phyloP scores from a whole-genome alignment of 305 asterid species.

The Fraxinus ornus region DNA sequence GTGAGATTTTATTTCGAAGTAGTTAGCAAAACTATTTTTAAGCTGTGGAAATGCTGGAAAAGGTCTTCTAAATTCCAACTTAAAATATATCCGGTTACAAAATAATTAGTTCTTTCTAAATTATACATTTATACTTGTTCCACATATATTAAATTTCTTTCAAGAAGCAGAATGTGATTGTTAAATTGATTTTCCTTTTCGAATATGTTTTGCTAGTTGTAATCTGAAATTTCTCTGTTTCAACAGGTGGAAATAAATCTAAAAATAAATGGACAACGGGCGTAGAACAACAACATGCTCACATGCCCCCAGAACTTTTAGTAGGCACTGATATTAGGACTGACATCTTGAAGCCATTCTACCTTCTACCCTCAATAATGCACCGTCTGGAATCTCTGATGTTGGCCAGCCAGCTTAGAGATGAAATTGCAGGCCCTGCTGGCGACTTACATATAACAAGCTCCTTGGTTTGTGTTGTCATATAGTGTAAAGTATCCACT shows the following conservation, averaged over 20 bases:
- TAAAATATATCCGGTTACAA: background rate
- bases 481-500: conserved; percentile 2
- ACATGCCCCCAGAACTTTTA: conserved; percentile 90
- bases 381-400: conserved; percentile 82
- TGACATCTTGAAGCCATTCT: conserved; percentile 66
- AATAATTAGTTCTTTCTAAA: background rate
- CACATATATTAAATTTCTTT: background rate
- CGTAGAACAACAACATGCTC: conserved; percentile 48
- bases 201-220: conserved; percentile 8
- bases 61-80: background rate
- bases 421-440: conserved; percentile 53
- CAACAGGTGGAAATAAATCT: conserved; percentile 39
- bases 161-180: background rate
- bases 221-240: conserved; percentile 19
- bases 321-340: conserved; percentile 56
- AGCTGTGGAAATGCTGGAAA: background rate
- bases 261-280: conserved; percentile 26
- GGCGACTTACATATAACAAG: conserved; percentile 50
- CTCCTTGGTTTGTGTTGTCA: conserved; percentile 58
- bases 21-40: background rate
- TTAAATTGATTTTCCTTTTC: conserved; percentile 3
- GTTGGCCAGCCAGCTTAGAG: conserved; percentile 90
- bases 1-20: background rate
- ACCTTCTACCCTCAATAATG: conserved; percentile 94
- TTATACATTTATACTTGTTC: background rate